A percentile compares a stretch with the other conserved stretches of the same genome.
Evolutionary conservation across 805 yeast genomes (phyloP).

Genomic region (Clavispora fructus): DNA sequence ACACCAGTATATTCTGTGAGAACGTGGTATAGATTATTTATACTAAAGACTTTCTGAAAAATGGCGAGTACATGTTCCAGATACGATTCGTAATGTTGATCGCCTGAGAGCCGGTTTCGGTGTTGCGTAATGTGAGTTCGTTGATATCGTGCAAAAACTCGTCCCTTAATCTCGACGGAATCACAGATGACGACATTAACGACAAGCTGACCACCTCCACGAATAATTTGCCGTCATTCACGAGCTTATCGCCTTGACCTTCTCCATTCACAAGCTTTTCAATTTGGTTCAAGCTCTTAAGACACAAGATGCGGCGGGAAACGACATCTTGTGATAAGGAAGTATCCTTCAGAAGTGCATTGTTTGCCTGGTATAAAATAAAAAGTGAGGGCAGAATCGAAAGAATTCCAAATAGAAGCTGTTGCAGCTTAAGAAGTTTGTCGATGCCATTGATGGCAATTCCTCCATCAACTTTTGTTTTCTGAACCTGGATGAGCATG

Average conservation of each 20-base stretch:
- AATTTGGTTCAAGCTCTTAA: conserved; percentile 49
- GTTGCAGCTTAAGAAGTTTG: conserved; percentile 82
- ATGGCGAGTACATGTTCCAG: conserved; percentile 54
- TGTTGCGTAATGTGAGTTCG: conserved; percentile 36
- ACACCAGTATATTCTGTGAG: no score
- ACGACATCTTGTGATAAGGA: conserved; percentile 26
- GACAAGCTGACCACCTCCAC: conserved; percentile 61
- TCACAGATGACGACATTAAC: conserved; percentile 38
- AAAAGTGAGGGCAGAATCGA: conserved; percentile 80
- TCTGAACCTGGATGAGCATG: conserved; percentile 86
- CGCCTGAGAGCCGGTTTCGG: conserved; percentile 35
- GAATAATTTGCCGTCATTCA: conserved; percentile 49
- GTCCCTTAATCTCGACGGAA: conserved; percentile 44
- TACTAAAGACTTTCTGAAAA: conserved; percentile 14
- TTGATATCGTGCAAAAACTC: conserved; percentile 64
- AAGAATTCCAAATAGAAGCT: conserved; percentile 86
- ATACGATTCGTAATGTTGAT: conserved; percentile 49
- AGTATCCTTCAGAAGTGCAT: conserved; percentile 24
- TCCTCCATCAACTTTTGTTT: conserved; percentile 92
- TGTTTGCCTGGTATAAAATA: conserved; percentile 45
- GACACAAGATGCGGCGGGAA: conserved; percentile 28
- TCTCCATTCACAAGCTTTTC: conserved; percentile 44
- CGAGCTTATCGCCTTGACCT: conserved; percentile 7
- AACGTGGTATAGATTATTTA: neutral
- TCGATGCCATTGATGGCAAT: conserved; percentile 89